These are phyloP conservation scores for Pseudopyricularia cyperi DNA, from an alignment of 2,329 filamentous ascomycete genomes.

Conservation along the genomic window DNA sequence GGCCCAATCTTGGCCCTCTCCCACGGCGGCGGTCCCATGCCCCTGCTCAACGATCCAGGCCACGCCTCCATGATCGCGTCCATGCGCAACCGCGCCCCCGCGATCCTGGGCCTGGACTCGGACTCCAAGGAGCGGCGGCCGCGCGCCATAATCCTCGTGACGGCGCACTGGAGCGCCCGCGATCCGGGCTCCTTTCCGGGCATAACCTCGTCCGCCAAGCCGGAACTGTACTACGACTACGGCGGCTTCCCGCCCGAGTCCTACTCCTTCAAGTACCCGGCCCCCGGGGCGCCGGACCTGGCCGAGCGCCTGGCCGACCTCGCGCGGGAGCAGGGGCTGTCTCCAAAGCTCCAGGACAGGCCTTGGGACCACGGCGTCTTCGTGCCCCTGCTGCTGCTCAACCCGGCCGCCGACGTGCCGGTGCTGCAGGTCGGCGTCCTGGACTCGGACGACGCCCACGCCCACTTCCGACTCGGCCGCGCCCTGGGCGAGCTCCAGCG, in stretches of 20 bases:
- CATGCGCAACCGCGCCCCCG: conserved; percentile 37
- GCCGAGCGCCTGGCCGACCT: conserved; percentile 33
- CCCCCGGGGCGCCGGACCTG: conserved; percentile 39
- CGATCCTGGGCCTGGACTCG: conserved; percentile 36
- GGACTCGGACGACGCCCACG: conserved; percentile 30
- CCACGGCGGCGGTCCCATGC: conserved; percentile 44
- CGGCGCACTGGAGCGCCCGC: conserved; percentile 41
- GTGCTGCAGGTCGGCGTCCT: conserved; percentile 46
- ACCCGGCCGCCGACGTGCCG: conserved; percentile 36
- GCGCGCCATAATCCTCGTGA: conserved; percentile 39
- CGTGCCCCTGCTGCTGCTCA: conserved; percentile 40
- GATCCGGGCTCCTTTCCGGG: conserved; percentile 39
- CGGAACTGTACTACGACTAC: conserved; percentile 43
- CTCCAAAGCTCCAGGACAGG: conserved; percentile 24
- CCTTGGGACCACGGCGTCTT: conserved; percentile 52
- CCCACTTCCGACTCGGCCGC: conserved; percentile 37
- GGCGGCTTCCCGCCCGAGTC: conserved; percentile 42
- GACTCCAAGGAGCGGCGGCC: conserved; percentile 22
- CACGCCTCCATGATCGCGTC: conserved; percentile 38
- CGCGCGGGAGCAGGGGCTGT: conserved; percentile 31
- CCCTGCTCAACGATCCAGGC: conserved; percentile 38
- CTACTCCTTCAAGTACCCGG: conserved; percentile 42
- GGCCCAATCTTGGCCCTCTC: conserved; percentile 33
- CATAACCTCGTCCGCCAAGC: conserved; percentile 34
- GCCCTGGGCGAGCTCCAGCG: conserved; percentile 36